Percentiles rank a stretch among this genome's conserved stretches.
Conservation (phyloP, 2,329 filamentous ascomycete species). For the Colletotrichum magnum region DNA sequence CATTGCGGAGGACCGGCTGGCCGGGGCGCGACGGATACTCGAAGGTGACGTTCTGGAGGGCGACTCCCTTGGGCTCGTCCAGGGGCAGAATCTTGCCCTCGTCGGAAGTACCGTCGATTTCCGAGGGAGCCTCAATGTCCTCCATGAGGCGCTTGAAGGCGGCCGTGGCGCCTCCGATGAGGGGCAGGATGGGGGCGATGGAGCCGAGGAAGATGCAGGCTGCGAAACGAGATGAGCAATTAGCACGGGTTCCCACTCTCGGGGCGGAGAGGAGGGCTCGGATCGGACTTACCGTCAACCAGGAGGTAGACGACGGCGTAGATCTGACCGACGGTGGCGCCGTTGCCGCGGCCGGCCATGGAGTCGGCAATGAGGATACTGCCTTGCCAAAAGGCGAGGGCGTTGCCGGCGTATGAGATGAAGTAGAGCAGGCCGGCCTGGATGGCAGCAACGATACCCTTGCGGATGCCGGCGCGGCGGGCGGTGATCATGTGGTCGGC, state of each 20-base stretch:
- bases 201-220: conserved; percentile 70
- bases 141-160: conserved; percentile 67
- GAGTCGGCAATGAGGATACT: conserved; percentile 56
- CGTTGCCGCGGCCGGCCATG: conserved; percentile 48
- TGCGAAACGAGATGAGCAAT: conserved; percentile 41
- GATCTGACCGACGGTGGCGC: conserved; percentile 60
- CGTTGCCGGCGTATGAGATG: conserved; percentile 75
- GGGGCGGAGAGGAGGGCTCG: background rate
- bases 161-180: conserved; percentile 68
- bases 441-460: conserved; percentile 67
- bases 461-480: conserved; percentile 66
- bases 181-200: conserved; percentile 71
- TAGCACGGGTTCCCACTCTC: background rate
- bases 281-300: conserved; percentile 58
- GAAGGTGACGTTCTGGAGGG: conserved; percentile 54
- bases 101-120: conserved; percentile 54
- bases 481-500: conserved; percentile 61
- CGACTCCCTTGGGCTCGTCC: conserved; percentile 62
- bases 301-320: conserved; percentile 70
- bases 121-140: conserved; percentile 65
- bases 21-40: conserved; percentile 54
- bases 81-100: conserved; percentile 56
- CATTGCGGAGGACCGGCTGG: conserved; percentile 51
- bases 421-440: conserved; percentile 77
- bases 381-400: conserved; percentile 77